phyloP scores from a whole-genome alignment of 164 flowering plant species.

The Stephania yunnanensis region DNA sequence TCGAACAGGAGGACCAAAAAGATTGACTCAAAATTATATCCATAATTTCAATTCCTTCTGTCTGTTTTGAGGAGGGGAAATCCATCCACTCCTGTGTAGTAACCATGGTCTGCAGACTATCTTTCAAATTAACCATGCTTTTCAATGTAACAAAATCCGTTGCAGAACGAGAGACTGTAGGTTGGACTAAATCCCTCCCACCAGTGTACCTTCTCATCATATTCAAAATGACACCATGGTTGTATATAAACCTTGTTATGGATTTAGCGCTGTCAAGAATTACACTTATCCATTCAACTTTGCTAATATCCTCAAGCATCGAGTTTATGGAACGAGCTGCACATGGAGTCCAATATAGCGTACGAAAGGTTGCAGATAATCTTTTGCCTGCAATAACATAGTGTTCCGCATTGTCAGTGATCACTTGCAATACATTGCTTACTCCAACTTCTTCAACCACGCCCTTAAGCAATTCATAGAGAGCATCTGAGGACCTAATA shows the following conservation, averaged over 20 bases:
- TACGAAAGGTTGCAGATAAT: conserved; percentile 51
- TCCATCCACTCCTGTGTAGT: conserved; percentile 89
- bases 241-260: conserved; percentile 66
- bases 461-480: conserved; percentile 57
- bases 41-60: conserved; percentile 46
- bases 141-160: conserved; percentile 62
- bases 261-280: conserved; percentile 55
- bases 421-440: conserved; percentile 68
- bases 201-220: conserved; percentile 58
- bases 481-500: conserved; percentile 38
- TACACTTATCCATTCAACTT: conserved; percentile 49
- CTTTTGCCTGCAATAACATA: conserved; percentile 52
- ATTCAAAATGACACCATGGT: conserved; percentile 48
- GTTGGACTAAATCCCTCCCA: conserved; percentile 62
- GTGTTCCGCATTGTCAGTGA: conserved; percentile 50
- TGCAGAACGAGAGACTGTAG: conserved; percentile 36
- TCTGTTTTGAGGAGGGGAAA: conserved; percentile 48
- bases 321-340: conserved; percentile 50
- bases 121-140: conserved; percentile 51
- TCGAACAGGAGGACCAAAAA: conserved; percentile 66
- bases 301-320: conserved; percentile 69
- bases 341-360: conserved; percentile 75
- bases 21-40: conserved; percentile 46
- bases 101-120: conserved; percentile 59
- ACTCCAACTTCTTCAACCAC: conserved; percentile 83